Evolutionary conservation across 805 yeast species (phyloP), one percentile per base, ranked within the genome.

Genomic region (Candida patagonica): DNA sequence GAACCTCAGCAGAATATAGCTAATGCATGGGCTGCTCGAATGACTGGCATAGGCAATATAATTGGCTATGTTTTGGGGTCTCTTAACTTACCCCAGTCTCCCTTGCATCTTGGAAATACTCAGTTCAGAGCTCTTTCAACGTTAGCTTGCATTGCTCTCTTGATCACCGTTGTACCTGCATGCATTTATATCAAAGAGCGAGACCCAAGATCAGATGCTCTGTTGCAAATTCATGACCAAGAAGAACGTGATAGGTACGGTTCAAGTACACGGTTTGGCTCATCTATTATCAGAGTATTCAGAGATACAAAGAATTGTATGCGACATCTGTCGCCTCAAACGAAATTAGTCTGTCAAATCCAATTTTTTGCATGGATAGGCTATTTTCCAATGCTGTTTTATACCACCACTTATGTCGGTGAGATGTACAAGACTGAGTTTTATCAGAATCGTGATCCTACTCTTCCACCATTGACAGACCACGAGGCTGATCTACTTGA

Each of bases 321-420:
- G 2, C 50, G 61, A 23, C 38, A 47, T 27, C 53, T 76, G 8
- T 76, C 81, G 7, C 67, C 70, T 2, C 76, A 71, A 45, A 70
- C 74, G 2, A 64, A 63, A 37, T 53, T 64, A 1, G 73, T 75
- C 2, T 76, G 80, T 47, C 60, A 57, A 38, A 74, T 76, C 1
- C 79, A 77, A 53, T 71, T 76, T 43, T 73, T 73, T 55, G 81
- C 81, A 1, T 77, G 82, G 82, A 70, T 76, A 30, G 80, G 80
- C 1, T 77, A 78, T 60, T 77, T 77, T 57, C 79, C 80, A 1
- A 68, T 77, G 71, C 52, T 77, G 22, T 77, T 76, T 45, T 77
- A 76, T 50, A 75, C 80, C 3, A 72, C 82, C 2, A 74, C 80
- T 0, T 77, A 75, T 54, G 80, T 77, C 13, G 80, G 80, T 0